These are phyloP conservation scores for Lyophyllum decastes DNA, from an alignment of 768 basidiomycete species.

Conservation along the genomic window DNA sequence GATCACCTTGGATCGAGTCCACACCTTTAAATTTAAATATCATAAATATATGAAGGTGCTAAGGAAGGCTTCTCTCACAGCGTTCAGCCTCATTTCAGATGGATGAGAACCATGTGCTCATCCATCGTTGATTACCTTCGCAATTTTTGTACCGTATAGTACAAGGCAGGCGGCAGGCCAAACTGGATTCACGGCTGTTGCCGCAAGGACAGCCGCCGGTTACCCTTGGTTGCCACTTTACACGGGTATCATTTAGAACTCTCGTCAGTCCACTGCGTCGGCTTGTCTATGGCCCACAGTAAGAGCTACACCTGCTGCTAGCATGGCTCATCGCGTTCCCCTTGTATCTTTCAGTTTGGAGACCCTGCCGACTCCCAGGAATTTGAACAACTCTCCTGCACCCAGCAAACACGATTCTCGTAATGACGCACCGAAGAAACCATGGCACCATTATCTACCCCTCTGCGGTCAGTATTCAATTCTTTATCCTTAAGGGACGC, in stretches of 20 bases:
- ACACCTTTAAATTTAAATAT: not conserved
- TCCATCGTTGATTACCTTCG: not conserved
- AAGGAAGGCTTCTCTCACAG: too few species aligned
- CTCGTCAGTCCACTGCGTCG: not conserved
- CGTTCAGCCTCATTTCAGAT: too few species aligned
- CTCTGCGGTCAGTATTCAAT: slow-evolving; percentile 45
- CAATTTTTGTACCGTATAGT: too few species aligned
- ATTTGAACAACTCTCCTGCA: not conserved
- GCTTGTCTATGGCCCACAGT: slow-evolving; percentile 10
- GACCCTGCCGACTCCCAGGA: slow-evolving; percentile 8
- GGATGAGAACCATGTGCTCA: too few species aligned
- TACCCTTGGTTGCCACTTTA: slow-evolving; percentile 7
- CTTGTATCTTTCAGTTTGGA: slow-evolving; percentile 23
- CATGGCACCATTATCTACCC: slow-evolving; percentile 61
- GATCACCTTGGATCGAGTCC: too few species aligned
- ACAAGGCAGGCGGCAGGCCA: too few species aligned
- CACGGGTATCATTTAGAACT: slow-evolving; percentile 1
- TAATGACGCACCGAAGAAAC: slow-evolving; percentile 37
- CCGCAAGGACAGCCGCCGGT: not conserved
- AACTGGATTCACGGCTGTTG: not conserved
- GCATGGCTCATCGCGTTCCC: slow-evolving; percentile 19
- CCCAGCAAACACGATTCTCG: slow-evolving; percentile 1
- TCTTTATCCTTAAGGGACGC: not conserved
- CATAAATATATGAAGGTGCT: too few species aligned
- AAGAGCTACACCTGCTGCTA: slow-evolving; percentile 2